Evolutionary conservation across 2,329 filamentous ascomycete genomes (phyloP).

Genomic region (Diaporthe sp.): DNA sequence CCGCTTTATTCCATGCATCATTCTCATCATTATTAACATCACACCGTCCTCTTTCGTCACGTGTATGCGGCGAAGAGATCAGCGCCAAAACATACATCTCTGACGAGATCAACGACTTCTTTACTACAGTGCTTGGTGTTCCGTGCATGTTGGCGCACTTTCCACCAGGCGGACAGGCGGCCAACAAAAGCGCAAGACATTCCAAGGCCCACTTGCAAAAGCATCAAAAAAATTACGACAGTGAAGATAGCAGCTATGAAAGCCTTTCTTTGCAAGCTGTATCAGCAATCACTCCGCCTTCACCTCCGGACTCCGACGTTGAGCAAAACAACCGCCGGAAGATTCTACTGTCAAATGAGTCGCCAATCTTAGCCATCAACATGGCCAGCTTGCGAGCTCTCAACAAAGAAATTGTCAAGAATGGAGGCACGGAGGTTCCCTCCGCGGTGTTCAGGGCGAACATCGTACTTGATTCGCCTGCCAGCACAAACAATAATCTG

Average conservation of each 20-base stretch:
- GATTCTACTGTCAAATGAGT: conserved; percentile 92
- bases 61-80: conserved; percentile 87
- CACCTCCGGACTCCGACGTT: conserved; percentile 70
- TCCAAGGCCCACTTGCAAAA: conserved; percentile 79
- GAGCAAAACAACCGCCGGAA: conserved; percentile 61
- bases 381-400: conserved; percentile 83
- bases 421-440: conserved; percentile 75
- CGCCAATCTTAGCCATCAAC: conserved; percentile 89
- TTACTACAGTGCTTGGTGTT: conserved; percentile 80
- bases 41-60: conserved; percentile 66
- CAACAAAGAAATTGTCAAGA: conserved; percentile 77
- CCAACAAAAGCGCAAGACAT: conserved; percentile 72
- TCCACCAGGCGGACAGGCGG: conserved; percentile 72
- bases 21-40: conserved; percentile 48
- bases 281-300: conserved; percentile 57
- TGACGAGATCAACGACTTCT: conserved; percentile 78
- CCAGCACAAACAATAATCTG: conserved; percentile 52
- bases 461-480: conserved; percentile 75
- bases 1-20: conserved; percentile 65
- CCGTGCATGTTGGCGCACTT: conserved; percentile 89
- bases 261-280: not conserved
- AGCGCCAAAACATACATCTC: conserved; percentile 79
- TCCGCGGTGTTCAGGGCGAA: conserved; percentile 90
- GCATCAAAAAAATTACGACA: conserved; percentile 57
- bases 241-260: conserved; percentile 43